Conservation (phyloP, 2,329 filamentous ascomycete species). For the Elsinoe arachidis region DNA sequence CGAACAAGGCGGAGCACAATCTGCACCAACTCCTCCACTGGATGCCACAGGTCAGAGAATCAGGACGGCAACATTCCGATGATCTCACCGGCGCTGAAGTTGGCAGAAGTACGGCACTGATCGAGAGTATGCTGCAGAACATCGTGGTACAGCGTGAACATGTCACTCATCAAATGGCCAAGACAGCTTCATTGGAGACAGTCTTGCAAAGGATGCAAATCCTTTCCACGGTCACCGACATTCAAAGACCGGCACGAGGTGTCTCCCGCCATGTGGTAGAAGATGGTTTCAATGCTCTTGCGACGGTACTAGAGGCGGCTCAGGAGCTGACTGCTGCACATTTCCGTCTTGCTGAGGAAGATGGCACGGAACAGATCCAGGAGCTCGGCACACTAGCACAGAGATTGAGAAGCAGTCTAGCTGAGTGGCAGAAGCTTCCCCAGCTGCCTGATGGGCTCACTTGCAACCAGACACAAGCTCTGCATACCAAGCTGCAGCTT, state of each 20-base stretch:
- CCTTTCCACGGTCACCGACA: conserved; percentile 16
- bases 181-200: conserved; percentile 30
- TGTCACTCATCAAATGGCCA: conserved; percentile 29
- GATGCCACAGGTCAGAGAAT: conserved; percentile 57
- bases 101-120: conserved; percentile 65
- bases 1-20: conserved; percentile 53
- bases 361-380: conserved; percentile 12
- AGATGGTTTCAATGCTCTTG: conserved; percentile 50
- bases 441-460: conserved; percentile 2
- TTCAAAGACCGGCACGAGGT: neutral
- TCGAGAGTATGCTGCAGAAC: conserved; percentile 77
- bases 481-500: neutral
- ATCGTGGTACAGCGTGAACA: conserved; percentile 51
- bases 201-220: conserved; percentile 28
- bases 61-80: conserved; percentile 65
- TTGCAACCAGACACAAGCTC: neutral
- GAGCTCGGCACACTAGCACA: neutral
- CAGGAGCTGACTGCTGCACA: conserved; percentile 57
- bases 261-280: conserved; percentile 15
- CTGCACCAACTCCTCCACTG: conserved; percentile 74
- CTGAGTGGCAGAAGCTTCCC: conserved; percentile 3
- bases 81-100: conserved; percentile 78
- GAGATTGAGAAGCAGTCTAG: neutral
- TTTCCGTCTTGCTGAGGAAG: conserved; percentile 49
- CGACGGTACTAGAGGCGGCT: conserved; percentile 57